A percentile compares a stretch with the other conserved stretches of the same genome.
These are phyloP conservation scores for Globisporangium sylvaticum DNA, from an alignment of 352 stramenopile species.

Conservation along the genomic window DNA sequence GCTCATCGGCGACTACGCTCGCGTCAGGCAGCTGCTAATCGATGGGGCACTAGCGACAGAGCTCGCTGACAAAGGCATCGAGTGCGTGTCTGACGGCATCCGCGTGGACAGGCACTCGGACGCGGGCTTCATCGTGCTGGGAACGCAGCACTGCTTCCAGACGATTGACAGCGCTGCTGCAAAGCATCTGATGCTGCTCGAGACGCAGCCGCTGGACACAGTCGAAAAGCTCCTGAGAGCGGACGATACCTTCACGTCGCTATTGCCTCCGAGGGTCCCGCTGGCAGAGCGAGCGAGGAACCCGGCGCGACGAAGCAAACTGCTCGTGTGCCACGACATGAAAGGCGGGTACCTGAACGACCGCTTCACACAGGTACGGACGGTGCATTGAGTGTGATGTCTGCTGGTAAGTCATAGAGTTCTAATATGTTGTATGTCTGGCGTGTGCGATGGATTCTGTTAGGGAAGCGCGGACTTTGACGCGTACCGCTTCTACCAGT, in stretches of 20 bases:
- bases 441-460: neutral
- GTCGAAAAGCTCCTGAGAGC: conserved; percentile 27
- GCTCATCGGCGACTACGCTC: conserved; percentile 17
- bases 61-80: neutral
- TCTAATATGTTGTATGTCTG: neutral
- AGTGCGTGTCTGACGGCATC: conserved; percentile 22
- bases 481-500: conserved; percentile 48
- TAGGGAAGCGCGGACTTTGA: conserved; percentile 30
- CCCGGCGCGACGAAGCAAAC: conserved; percentile 32
- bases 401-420: too few species aligned
- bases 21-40: conserved; percentile 20
- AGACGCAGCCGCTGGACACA: conserved; percentile 27
- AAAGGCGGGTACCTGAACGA: conserved; percentile 42
- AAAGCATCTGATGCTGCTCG: conserved; percentile 7
- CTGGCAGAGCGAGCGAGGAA: conserved; percentile 24
- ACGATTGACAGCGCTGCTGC: neutral
- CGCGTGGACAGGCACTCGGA: conserved; percentile 21
- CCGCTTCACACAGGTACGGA: conserved; percentile 31
- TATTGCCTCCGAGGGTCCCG: conserved; percentile 16
- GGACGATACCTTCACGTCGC: neutral
- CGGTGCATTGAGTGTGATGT: conserved; percentile 3
- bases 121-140: conserved; percentile 29
- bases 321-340: conserved; percentile 61
- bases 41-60: conserved; percentile 11
- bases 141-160: conserved; percentile 22